Conservation (phyloP, 352 stramenopile species). For the Globisporangium cystogenes region DNA sequence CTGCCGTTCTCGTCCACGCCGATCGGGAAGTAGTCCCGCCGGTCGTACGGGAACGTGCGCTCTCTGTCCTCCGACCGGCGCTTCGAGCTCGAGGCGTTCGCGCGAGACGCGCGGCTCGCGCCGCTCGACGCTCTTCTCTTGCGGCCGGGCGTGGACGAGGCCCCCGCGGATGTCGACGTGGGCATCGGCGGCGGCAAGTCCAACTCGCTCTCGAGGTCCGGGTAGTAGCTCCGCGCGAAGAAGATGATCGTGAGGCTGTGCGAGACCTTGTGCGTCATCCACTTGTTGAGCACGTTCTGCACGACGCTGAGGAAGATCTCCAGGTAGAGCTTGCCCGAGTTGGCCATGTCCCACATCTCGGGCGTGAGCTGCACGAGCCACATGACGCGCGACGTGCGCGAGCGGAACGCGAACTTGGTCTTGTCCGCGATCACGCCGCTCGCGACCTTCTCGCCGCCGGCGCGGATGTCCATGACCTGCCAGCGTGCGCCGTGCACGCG, state of each 20-base stretch:
- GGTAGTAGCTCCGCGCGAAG: constrained; percentile 88
- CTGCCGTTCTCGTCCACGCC: constrained; percentile 69
- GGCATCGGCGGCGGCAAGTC: constrained; percentile 13
- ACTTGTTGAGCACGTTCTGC: constrained; percentile 83
- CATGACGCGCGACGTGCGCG: constrained; percentile 94
- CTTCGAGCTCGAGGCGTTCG: constrained; percentile 3
- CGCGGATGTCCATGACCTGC: constrained; percentile 90
- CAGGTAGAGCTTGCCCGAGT: constrained; percentile 86
- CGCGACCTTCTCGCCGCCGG: constrained; percentile 71
- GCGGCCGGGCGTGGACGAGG: constrained; percentile 3
- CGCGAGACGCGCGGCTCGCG: constrained; percentile 2
- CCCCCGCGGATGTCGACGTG: neutral
- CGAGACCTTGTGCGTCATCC: constrained; percentile 88
- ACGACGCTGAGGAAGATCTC: constrained; percentile 87
- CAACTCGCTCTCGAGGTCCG: constrained; percentile 51
- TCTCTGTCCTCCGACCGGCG: constrained; percentile 24
- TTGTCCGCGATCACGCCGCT: constrained; percentile 93
- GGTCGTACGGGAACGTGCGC: constrained; percentile 59
- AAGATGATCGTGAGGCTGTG: constrained; percentile 93
- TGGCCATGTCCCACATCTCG: constrained; percentile 93
- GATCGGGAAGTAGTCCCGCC: constrained; percentile 60
- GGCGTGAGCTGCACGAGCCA: constrained; percentile 97
- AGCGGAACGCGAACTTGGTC: constrained; percentile 96
- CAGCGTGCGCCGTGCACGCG: constrained; percentile 66
- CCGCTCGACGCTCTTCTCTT: constrained; percentile 9